Evolutionary conservation across 371 early-diverging fungal species (phyloP).

Genomic region (Mucor saturninus): DNA sequence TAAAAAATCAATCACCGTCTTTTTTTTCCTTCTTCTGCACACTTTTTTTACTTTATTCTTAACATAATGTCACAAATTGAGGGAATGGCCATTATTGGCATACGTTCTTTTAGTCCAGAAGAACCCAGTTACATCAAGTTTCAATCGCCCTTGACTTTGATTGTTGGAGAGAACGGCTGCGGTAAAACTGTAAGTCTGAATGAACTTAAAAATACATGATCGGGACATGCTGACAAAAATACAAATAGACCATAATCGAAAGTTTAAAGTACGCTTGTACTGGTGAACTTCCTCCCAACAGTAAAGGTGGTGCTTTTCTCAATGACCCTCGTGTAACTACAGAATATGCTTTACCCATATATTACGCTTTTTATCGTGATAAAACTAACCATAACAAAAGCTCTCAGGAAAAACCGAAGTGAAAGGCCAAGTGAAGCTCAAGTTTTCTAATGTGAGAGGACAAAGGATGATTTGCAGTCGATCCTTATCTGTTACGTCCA

Average conservation of each 20-base stretch:
- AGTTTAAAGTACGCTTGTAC: conserved; percentile 97
- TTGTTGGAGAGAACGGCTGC: conserved; percentile 98
- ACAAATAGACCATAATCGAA: conserved; percentile 94
- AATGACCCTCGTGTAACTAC: conserved; percentile 91
- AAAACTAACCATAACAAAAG: conserved; percentile 44
- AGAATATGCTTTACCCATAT: background rate
- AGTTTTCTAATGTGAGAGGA: conserved; percentile 82
- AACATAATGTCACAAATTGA: conserved; percentile 72
- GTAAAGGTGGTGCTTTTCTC: conserved; percentile 93
- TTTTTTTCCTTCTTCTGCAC: background rate
- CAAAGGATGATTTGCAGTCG: conserved; percentile 81
- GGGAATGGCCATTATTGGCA: conserved; percentile 88
- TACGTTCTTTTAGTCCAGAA: conserved; percentile 95
- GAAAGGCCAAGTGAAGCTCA: conserved; percentile 93
- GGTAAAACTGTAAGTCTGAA: conserved; percentile 86
- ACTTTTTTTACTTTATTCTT: background rate
- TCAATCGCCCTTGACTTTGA: conserved; percentile 95
- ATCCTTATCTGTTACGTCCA: conserved; percentile 80
- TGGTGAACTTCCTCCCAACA: conserved; percentile 95
- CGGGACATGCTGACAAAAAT: too few relatives aligned
- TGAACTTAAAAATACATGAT: background rate
- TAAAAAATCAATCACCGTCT: background rate
- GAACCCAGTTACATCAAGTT: conserved; percentile 85
- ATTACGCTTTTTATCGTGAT: background rate
- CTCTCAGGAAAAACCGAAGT: conserved; percentile 84